Evolutionary conservation across 2,329 filamentous ascomycete genomes (phyloP).

Genomic region (Parascedosporium putredinis): DNA sequence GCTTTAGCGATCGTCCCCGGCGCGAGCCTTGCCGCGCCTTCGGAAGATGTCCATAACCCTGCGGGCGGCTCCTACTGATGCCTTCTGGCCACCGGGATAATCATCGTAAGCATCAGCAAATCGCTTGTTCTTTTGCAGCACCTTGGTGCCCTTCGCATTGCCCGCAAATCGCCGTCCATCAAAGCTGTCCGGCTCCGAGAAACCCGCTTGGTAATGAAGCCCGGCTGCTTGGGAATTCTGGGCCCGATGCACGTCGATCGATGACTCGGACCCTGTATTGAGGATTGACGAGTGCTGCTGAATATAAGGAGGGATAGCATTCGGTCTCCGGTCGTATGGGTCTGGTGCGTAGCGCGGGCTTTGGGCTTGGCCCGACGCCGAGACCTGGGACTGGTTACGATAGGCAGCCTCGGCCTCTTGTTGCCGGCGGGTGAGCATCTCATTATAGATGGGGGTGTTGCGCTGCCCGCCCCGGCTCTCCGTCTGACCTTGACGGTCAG

Average conservation of each 20-base stretch:
- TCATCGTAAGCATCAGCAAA: conserved; percentile 84
- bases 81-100: conserved; percentile 55
- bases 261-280: conserved; percentile 43
- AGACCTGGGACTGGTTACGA: not conserved
- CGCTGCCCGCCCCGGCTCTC: not conserved
- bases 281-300: conserved; percentile 30
- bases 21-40: conserved; percentile 67
- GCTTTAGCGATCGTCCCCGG: conserved; percentile 39
- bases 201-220: conserved; percentile 30
- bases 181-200: conserved; percentile 31
- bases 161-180: conserved; percentile 28
- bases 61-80: conserved; percentile 77
- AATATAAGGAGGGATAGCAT: conserved; percentile 36
- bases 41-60: conserved; percentile 99
- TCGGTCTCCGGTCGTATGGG: conserved; percentile 28
- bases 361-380: conserved; percentile 11
- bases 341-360: conserved; percentile 31
- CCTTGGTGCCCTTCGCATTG: conserved; percentile 28
- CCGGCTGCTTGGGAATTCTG: conserved; percentile 19
- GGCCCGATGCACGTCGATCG: conserved; percentile 36
- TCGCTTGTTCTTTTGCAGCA: conserved; percentile 76
- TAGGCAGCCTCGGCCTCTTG: not conserved
- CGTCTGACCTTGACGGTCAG: conserved; percentile 17
- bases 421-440: conserved; percentile 2
- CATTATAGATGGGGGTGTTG: conserved; percentile 9